phyloP scores from a whole-genome alignment of 305 asterid species.

The Plantago lanceolata region DNA sequence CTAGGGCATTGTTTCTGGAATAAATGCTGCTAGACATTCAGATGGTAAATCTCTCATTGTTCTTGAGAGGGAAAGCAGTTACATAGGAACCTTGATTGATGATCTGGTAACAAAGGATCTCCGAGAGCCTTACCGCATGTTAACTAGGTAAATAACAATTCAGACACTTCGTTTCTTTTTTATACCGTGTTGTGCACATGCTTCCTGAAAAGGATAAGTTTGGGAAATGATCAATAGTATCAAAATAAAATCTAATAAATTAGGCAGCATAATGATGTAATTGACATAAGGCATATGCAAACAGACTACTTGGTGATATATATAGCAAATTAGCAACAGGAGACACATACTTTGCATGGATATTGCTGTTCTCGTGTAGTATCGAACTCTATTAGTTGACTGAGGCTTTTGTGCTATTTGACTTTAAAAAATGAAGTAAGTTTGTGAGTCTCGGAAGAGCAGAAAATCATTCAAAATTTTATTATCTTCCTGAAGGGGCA shows the following conservation, averaged over 20 bases:
- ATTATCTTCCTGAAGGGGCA: background rate
- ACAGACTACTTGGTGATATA: no score
- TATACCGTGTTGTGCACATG: background rate
- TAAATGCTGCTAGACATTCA: slow-evolving; percentile 93
- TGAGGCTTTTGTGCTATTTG: no score
- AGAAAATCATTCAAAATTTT: background rate
- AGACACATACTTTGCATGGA: no score
- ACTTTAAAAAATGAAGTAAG: background rate
- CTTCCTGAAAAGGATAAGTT: background rate
- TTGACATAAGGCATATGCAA: no score
- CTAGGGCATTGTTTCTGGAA: slow-evolving; percentile 93
- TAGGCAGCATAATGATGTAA: no score
- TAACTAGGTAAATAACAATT: slow-evolving; percentile 63
- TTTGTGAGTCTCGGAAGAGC: background rate
- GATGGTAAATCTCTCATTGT: slow-evolving; percentile 76
- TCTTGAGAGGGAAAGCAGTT: slow-evolving; percentile 98
- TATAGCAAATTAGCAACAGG: no score
- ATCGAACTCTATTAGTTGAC: no score
- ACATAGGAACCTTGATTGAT: slow-evolving; percentile 91
- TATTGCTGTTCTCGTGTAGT: no score
- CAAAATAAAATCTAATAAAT: no score
- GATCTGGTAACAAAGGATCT: slow-evolving; percentile 98
- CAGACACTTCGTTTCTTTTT: background rate
- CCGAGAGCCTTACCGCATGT: slow-evolving; percentile 97
- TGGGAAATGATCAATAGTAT: background rate